Percentiles rank a stretch among this genome's conserved stretches.
These are phyloP conservation scores for Taphrina flavorubra DNA, from an alignment of 1,139 yeast genomes.

Conservation along the genomic window DNA sequence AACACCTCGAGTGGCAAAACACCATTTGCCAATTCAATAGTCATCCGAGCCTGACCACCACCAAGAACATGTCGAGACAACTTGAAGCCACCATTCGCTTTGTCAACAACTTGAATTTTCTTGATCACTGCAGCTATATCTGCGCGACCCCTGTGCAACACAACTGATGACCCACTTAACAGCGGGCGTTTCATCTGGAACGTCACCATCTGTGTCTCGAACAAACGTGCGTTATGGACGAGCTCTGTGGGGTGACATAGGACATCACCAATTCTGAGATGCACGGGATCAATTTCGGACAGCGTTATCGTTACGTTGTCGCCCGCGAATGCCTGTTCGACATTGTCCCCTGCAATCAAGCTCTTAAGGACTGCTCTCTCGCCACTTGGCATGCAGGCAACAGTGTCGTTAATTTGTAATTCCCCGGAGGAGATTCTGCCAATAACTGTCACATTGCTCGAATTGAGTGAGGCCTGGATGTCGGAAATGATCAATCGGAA, in stretches of 20 bases:
- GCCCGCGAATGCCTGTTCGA: constrained; percentile 65
- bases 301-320: constrained; percentile 70
- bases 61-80: constrained; percentile 56
- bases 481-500: constrained; percentile 35
- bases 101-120: constrained; percentile 58
- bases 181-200: constrained; percentile 78
- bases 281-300: constrained; percentile 59
- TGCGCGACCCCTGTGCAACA: constrained; percentile 79
- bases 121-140: constrained; percentile 75
- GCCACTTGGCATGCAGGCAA: constrained; percentile 31
- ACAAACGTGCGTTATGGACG: constrained; percentile 59
- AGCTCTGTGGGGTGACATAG: constrained; percentile 60
- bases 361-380: constrained; percentile 24
- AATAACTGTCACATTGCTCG: constrained; percentile 29
- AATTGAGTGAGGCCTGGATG: constrained; percentile 30
- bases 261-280: constrained; percentile 75
- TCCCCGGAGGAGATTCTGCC: constrained; percentile 32
- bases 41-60: constrained; percentile 72
- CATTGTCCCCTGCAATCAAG: not conserved
- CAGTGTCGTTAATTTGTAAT: constrained; percentile 25
- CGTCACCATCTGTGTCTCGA: constrained; percentile 64
- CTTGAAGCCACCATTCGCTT: constrained; percentile 51
- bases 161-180: constrained; percentile 80
- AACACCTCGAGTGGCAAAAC: constrained; percentile 67
- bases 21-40: constrained; percentile 61